Base-by-base conservation (phyloP, 495 filamentous ascomycete genomes). In the Hypomontagnella submonticulosa region DNA sequence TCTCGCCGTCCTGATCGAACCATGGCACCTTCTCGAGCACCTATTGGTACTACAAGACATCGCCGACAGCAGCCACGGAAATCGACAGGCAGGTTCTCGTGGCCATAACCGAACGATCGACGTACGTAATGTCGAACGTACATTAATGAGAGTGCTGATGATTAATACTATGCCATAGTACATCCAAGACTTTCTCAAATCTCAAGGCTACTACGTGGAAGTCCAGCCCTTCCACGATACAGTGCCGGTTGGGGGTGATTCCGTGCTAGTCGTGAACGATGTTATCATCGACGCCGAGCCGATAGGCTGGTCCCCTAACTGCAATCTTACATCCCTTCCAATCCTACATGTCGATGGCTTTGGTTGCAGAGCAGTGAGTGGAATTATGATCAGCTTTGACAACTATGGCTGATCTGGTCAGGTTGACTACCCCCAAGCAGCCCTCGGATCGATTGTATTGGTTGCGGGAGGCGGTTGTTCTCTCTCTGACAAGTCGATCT, bases 391-490 rank as follows among this genome's bases (percentile, higher is more conserved):
- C 19, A 4, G 4, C n/a, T 27, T 19, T 5, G 12, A 38, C 12
- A 0, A 36, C 23, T 2, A 33, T 46, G 3, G 37, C 63, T 67
- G 34, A 64, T 38, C 12, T 13, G n/a, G 34, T 32, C 47, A 82
- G 74, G 44, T 70, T 1, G 83, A 88, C 59, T 89, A 81, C 65
- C 82, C 84, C 0, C 68, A 67, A 16, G 74, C 75, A 3, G 67
- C 83, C 10, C 59, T 69, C 7, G 83, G 81, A 4, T 79, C 76
- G 30, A 77, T 89, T 44, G 86, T 83, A 42, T 75, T 89, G 7
- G 72, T 88, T 51, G 70, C 77, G 33, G 79, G 85, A 37, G 85
- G 84, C 30, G 72, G 69, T 4, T 89, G 87, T 43, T 66, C 76
- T 10, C 85, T 87, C 53, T 84, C 75, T 11, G 62, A 78, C 3